Evolutionary conservation across 2,329 filamentous ascomycete species (phyloP).

Genomic region (Orbilia brochopaga): DNA sequence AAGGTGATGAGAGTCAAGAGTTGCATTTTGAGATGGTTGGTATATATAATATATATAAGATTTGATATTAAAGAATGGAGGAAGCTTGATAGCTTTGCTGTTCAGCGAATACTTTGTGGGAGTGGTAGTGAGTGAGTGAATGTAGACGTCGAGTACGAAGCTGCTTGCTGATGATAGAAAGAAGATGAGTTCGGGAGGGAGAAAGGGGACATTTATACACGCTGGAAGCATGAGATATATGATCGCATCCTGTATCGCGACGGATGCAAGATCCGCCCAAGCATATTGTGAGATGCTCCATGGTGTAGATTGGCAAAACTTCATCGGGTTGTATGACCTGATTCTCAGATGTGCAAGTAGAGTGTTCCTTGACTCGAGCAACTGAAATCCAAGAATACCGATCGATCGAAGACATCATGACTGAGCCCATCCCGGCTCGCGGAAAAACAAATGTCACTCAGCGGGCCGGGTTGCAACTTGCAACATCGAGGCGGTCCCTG

Average conservation of each 20-base stretch:
- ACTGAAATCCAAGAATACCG: too few species aligned
- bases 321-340: not conserved
- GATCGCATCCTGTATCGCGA: not conserved
- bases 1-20: conserved; percentile 42
- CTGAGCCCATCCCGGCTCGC: too few species aligned
- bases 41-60: not conserved
- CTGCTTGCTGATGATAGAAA: conserved; percentile 25
- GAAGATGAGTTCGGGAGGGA: not conserved
- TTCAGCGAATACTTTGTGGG: conserved; percentile 9
- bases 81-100: conserved; percentile 16
- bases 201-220: conserved; percentile 30
- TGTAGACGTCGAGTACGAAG: not conserved
- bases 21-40: conserved; percentile 33
- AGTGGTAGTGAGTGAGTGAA: conserved; percentile 19
- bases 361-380: too few species aligned
- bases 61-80: conserved; percentile 2
- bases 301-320: not conserved
- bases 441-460: too few species aligned
- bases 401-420: too few species aligned
- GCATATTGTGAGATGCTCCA: too few species aligned
- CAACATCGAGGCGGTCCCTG: too few species aligned
- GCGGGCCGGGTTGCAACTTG: too few species aligned
- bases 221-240: not conserved
- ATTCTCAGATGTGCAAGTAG: not conserved
- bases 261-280: not conserved